Base-by-base conservation (phyloP, 768 basidiomycete genomes). In the Tulasnella sp. region DNA sequence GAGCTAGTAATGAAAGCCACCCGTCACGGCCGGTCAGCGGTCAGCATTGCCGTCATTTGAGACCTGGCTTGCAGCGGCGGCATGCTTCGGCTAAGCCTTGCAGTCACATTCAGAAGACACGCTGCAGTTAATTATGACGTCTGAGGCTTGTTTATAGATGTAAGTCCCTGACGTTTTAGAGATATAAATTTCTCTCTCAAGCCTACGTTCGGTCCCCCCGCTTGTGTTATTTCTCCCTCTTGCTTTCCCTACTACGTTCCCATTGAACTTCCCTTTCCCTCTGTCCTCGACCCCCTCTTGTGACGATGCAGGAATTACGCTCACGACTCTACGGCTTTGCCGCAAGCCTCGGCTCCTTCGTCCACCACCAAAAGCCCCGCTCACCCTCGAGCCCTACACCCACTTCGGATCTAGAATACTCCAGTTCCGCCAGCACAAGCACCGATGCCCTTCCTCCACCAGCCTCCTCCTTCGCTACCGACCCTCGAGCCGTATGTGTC, bases 401-500 rank as follows among this genome's bases (percentile, higher is more conserved):
- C 20, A n/a, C 12, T 16, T 41, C 44, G 11, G 72, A 73, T 20
- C 11, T 34, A 22, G 16, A 14, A 40, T 14, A 16, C 40, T 41
- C 73, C 18, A 74, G 22, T 22, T 74, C 73, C 24, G 73, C 44
- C 20, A 46, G 44, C 46, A 18, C 76, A 9, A 77, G 46, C 37
- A 77, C 42, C 7, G 76, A 48, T 6, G 50, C 31, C 12, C 60
- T 64, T 28, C 60, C 24, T 24, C 60, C 60, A 28, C 60, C 60
- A 31, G 60, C 60, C 31, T 24, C 60, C n/a, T 64, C 60, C 12
- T 3, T 64, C 60, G 28, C 60, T 8, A 6, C 77, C 60, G 44
- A 64, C 72, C 79, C 79, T 54, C 72, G 40, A 11, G 81, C 82
- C 12, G 78, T 82, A 48, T 83, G 83, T 60, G 95, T 96, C 7